Conservation (phyloP, 306 rosid genomes). For the Glycine soja region DNA sequence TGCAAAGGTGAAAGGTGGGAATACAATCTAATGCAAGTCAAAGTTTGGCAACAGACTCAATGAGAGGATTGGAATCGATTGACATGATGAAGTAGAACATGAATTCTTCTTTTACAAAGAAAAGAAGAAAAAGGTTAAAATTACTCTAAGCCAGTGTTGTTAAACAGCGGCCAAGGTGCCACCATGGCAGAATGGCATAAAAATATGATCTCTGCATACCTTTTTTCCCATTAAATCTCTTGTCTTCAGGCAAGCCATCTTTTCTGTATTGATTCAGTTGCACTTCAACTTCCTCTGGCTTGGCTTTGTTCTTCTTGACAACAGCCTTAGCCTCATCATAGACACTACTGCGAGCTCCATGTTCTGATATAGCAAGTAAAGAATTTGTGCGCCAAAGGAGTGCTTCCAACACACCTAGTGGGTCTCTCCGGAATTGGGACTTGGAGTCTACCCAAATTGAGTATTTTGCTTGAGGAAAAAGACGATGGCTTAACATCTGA, state of each 20-base stretch:
- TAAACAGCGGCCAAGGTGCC: too few relatives aligned
- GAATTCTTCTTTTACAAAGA: background rate
- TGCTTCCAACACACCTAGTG: constrained; percentile 89
- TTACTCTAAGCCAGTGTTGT: background rate
- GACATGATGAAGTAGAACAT: background rate
- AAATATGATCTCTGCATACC: constrained; percentile 55
- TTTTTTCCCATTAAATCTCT: constrained; percentile 88
- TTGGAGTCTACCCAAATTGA: constrained; percentile 98
- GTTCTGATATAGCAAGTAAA: constrained; percentile 89
- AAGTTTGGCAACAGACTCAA: constrained; percentile 22
- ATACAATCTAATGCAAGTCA: constrained; percentile 26
- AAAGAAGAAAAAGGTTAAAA: background rate
- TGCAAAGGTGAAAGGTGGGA: background rate
- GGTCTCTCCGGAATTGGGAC: constrained; percentile 96
- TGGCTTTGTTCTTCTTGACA: constrained; percentile 95
- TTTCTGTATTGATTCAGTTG: constrained; percentile 77
- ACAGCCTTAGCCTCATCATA: constrained; percentile 97
- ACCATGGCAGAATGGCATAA: background rate
- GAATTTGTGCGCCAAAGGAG: constrained; percentile 89
- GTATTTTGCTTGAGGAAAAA: constrained; percentile 89
- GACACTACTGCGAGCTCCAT: constrained; percentile 96
- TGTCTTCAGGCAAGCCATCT: constrained; percentile 87
- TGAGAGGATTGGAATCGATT: constrained; percentile 21
- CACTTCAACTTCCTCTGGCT: constrained; percentile 91
- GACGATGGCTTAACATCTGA: constrained; percentile 94